A percentile compares a stretch with the other conserved stretches of the same genome.
These are phyloP conservation scores for Sesbania bispinosa DNA, from an alignment of 306 rosid genomes.

Conservation along the genomic window DNA sequence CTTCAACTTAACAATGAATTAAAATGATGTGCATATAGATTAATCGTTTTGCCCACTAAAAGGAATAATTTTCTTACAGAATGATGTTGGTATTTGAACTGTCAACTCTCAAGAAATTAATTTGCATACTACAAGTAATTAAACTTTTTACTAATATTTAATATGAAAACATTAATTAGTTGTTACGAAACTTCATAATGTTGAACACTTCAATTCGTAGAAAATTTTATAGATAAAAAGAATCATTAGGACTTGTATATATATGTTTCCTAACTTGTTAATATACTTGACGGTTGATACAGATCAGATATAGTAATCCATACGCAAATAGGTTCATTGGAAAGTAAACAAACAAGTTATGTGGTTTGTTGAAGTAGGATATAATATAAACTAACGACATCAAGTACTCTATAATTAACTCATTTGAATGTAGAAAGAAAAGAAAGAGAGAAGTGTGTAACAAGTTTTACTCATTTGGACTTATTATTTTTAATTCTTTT, in stretches of 20 bases:
- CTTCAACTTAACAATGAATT: not conserved
- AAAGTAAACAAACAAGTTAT: not conserved
- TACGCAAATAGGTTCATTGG: not conserved
- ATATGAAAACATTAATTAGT: not conserved
- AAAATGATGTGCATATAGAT: too few species aligned
- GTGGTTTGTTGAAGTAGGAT: not conserved
- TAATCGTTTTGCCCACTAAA: too few species aligned
- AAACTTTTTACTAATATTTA: not conserved
- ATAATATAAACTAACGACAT: not conserved
- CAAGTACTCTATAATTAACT: not conserved
- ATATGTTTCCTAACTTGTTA: conserved; percentile 1
- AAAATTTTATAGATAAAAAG: not conserved
- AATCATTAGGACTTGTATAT: not conserved
- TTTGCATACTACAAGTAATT: not conserved
- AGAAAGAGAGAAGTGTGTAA: not conserved
- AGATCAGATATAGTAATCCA: not conserved
- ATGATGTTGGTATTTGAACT: not conserved
- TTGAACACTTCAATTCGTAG: not conserved
- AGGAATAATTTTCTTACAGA: too few species aligned
- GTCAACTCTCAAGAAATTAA: not conserved
- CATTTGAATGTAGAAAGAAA: conserved; percentile 12
- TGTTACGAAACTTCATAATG: not conserved
- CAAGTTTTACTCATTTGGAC: not conserved
- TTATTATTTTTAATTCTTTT: not conserved
- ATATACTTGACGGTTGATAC: not conserved